Percentiles rank a stretch among this genome's conserved stretches.
phyloP scores from a whole-genome alignment of 257 asterid genomes.

The Przewalskia tangutica region DNA sequence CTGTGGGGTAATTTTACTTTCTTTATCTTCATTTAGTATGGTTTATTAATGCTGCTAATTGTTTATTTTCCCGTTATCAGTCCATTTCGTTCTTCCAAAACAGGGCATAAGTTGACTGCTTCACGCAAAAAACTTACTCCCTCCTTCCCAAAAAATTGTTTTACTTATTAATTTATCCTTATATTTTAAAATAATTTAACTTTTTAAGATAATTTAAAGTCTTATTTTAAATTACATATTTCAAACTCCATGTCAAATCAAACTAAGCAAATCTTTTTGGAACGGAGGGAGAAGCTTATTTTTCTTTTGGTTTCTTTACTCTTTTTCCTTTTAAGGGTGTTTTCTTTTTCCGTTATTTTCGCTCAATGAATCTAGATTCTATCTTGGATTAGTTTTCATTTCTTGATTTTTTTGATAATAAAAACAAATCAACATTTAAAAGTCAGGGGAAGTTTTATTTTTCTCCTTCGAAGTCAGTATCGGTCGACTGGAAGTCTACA shows the following conservation, averaged over 20 bases:
- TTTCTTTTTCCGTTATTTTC: background rate
- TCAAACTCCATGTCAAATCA: no score
- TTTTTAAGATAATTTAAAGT: no score
- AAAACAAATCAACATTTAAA: no score
- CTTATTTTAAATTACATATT: no score
- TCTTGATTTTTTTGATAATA: background rate
- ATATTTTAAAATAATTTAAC: no score
- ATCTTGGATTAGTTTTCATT: background rate
- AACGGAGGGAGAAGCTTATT: background rate
- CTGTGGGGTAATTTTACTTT: constrained; percentile 54
- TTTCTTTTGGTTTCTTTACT: background rate
- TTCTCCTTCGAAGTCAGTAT: no score
- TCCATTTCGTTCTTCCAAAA: background rate
- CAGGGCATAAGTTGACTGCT: background rate
- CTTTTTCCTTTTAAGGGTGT: background rate
- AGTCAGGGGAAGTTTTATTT: no score
- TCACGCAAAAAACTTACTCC: background rate
- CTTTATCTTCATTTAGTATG: background rate
- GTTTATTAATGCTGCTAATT: background rate
- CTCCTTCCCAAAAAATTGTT: no score
- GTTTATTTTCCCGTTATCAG: background rate
- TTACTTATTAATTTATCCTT: no score
- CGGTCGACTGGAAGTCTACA: background rate
- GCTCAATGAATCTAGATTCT: background rate
- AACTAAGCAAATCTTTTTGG: no score